These are phyloP conservation scores for Lophiotrema nucula DNA, from an alignment of 495 filamentous ascomycete genomes.

Conservation along the genomic window DNA sequence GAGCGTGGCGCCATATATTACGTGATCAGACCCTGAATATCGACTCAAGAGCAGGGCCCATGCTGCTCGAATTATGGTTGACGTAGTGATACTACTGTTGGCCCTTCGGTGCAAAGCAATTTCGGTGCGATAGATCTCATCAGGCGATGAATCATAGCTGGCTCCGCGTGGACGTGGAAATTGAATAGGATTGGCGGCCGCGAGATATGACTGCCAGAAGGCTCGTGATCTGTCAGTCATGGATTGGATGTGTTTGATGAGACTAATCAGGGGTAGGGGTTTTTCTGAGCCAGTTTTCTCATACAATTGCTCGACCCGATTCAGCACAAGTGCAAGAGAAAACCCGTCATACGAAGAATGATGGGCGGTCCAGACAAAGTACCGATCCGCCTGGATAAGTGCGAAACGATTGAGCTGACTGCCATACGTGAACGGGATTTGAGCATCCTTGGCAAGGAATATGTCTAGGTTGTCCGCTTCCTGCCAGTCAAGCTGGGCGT, in stretches of 20 bases:
- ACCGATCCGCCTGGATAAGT: no score
- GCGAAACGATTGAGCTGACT: no score
- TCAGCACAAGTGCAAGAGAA: constrained; percentile 28
- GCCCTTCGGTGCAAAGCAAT: no score
- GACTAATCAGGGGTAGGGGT: constrained; percentile 21
- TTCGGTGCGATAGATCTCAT: no score
- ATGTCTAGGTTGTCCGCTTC: no score
- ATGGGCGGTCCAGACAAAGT: constrained; percentile 27
- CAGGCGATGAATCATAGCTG: no score
- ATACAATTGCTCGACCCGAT: constrained; percentile 37
- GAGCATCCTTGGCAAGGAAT: no score
- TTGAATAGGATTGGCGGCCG: constrained; percentile 53
- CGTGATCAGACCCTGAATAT: constrained; percentile 41
- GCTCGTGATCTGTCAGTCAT: constrained; percentile 39
- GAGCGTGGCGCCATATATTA: constrained; percentile 34
- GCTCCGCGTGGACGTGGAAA: constrained; percentile 61
- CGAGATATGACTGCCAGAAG: constrained; percentile 50
- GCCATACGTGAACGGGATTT: no score
- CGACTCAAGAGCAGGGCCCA: constrained; percentile 53
- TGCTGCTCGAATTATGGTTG: constrained; percentile 60
- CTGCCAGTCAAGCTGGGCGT: no score
- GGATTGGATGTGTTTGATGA: constrained; percentile 42
- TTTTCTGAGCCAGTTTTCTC: constrained; percentile 35
- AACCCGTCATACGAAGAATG: constrained; percentile 36
- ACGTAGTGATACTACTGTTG: no score